These are phyloP conservation scores for Trichoderma hamatum DNA, from an alignment of 2,329 filamentous ascomycete species.

Conservation along the genomic window DNA sequence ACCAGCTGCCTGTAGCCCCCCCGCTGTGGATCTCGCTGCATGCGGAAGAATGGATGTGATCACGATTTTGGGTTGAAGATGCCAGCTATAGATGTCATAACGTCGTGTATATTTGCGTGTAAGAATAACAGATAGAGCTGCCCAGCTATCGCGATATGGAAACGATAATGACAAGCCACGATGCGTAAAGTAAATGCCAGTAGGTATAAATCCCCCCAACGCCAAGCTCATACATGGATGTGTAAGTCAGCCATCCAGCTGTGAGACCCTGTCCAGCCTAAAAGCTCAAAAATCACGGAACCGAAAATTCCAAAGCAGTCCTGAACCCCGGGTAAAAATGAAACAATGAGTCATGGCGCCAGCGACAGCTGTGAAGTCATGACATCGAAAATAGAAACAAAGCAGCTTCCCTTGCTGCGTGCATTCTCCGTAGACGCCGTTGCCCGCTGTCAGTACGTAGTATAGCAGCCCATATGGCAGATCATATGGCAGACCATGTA, in stretches of 20 bases:
- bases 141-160: neutral
- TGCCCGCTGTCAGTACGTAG: neutral
- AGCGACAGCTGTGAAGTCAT: neutral
- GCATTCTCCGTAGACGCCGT: neutral
- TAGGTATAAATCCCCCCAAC: neutral
- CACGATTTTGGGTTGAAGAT: neutral
- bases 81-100: neutral
- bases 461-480: neutral
- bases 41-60: neutral
- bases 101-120: neutral
- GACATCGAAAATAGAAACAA: neutral
- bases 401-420: neutral
- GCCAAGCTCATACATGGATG: neutral
- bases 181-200: neutral
- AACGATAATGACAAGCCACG: neutral
- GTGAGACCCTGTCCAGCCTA: neutral
- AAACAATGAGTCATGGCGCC: neutral
- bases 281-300: neutral
- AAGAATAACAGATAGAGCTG: neutral
- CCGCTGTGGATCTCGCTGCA: conserved; percentile 21
- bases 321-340: too few species aligned
- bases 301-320: neutral
- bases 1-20: conserved; percentile 11
- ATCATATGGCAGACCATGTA: neutral
- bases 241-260: neutral